Conservation (phyloP, 1,284 basidiomycete genomes). For the Sanghuangporus sanghuang region DNA sequence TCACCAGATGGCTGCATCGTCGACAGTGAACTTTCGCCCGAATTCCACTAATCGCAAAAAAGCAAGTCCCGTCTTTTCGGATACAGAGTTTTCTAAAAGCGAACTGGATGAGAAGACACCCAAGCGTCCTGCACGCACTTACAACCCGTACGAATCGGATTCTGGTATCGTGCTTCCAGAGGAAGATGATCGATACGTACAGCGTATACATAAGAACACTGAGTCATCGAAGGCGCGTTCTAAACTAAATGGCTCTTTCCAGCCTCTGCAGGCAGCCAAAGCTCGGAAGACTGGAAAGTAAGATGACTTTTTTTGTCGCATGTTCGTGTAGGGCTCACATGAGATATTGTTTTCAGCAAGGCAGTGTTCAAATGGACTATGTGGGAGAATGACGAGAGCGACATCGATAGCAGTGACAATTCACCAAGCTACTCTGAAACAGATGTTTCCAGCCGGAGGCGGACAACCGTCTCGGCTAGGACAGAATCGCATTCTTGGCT, state of each 20-base stretch:
- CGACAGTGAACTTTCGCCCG: neutral
- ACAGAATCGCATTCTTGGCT: constrained; percentile 6
- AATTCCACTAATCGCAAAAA: neutral
- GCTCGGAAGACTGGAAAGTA: neutral
- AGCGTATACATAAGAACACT: neutral
- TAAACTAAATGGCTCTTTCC: neutral
- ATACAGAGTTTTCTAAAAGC: neutral
- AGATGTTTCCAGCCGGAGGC: neutral
- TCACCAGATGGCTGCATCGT: neutral
- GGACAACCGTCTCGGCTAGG: neutral
- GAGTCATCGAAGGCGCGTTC: neutral
- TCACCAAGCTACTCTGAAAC: neutral
- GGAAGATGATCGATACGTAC: neutral
- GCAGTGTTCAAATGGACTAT: neutral
- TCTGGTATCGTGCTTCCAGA: neutral
- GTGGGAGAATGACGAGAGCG: neutral
- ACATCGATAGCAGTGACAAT: neutral
- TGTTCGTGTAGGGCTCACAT: neutral
- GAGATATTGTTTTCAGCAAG: neutral
- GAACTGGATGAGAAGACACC: constrained; percentile 1
- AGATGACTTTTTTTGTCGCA: neutral
- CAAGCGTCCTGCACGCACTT: neutral
- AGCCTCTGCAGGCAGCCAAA: constrained; percentile 3
- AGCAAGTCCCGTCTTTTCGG: neutral
- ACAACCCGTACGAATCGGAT: neutral